Base-by-base conservation (phyloP, 108 stramenopile species). In the Bacterosira constricta region DNA sequence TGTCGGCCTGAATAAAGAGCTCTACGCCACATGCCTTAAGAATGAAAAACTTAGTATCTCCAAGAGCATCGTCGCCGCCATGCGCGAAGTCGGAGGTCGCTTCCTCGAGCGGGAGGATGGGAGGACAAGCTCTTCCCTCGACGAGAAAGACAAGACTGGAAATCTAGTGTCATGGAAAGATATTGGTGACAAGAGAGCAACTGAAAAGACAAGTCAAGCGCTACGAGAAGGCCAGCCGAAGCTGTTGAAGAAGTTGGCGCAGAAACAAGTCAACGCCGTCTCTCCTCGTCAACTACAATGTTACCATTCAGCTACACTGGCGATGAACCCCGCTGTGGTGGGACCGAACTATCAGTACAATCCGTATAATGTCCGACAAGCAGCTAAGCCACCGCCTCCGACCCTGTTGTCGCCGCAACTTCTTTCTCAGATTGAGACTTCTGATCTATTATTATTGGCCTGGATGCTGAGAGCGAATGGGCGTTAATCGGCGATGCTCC, bases 21-120 rank as follows among this genome's bases (percentile, higher is more conserved):
- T 77, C n/a, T 82, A 82, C 29, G 76, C 72, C 63, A 77, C 75
- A 11, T 74, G 75, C 30, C 81, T 77, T 42, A 82, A 82, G 71
- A 53, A 44, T 4, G 81, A 74, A 42, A 82, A 82, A 18, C 34
- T 82, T n/a, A 49, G 65, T 34, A 77, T 73, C 23, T 77, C 76
- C 53, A 68, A 62, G 25, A 78, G 75, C 31, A 77, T 82, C 39
- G 81, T 82, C 10, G 70, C 75, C 7, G 67, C 71, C 20, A 75
- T 82, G 57, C 71, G 81, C 17, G 76, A 75, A 34, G 49, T 77
- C 26, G 59, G 77, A 2, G 81, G 76, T 1, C 63, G 76, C 0
- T 82, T 82, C 53, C 35, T 82, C 35, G 71, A 82, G 62, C 55
- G 76, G 27, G 75, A 75, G n/a, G 71, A 75, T 39, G 80, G 69